Evolutionary conservation across 164 flowering plant genomes (phyloP).

Genomic region (Magnolia officinalis): DNA sequence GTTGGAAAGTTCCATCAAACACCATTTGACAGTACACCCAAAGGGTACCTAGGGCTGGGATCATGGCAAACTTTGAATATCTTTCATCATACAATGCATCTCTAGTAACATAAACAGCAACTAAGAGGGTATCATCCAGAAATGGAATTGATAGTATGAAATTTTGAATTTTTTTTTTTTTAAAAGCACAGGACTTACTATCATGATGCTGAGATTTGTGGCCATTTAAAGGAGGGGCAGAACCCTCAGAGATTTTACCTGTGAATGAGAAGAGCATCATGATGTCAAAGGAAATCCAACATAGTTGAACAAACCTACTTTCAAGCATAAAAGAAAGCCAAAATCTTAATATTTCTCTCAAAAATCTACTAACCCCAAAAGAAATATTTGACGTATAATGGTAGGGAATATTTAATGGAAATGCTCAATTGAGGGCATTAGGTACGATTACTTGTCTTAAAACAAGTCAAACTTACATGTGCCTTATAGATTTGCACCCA

Average conservation of each 20-base stretch:
- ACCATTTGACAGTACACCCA: background rate
- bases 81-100: background rate
- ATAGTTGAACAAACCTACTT: background rate
- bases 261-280: constrained; percentile 2
- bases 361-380: no score
- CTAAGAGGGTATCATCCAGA: background rate
- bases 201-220: constrained; percentile 28
- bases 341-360: no score
- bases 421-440: no score
- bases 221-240: constrained; percentile 27
- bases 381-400: no score
- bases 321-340: background rate
- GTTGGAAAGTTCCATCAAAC: background rate
- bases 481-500: no score
- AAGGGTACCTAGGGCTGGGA: background rate
- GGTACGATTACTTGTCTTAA: no score
- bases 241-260: constrained; percentile 31
- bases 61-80: background rate
- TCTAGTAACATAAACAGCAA: background rate
- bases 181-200: constrained; percentile 28
- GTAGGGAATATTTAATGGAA: no score
- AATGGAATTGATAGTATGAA: background rate
- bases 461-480: no score
- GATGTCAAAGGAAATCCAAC: background rate
- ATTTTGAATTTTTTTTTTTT: background rate